These are phyloP conservation scores for Silybum marianum DNA, from an alignment of 129 eudicot species.

Conservation along the genomic window DNA sequence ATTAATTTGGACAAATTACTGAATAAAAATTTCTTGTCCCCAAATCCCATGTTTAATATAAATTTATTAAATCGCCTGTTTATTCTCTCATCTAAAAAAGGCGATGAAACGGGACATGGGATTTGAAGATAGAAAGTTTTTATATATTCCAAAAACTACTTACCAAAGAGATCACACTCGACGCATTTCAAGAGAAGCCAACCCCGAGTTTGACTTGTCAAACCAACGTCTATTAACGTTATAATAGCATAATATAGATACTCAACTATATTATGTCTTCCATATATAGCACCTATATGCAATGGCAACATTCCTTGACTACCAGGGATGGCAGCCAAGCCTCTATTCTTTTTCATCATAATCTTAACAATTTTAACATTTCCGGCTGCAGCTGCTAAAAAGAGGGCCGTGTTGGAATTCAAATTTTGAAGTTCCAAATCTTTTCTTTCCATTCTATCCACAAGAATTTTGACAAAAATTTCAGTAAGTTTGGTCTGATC, in stretches of 20 bases:
- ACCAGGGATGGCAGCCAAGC: constrained; percentile 18
- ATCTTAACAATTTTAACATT: constrained; percentile 5
- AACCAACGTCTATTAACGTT: background rate
- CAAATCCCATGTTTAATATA: too few species aligned
- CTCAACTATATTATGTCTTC: constrained; percentile 20
- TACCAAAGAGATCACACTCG: constrained; percentile 37
- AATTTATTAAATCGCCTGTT: too few species aligned
- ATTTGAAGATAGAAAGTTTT: background rate
- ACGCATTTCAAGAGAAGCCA: constrained; percentile 23
- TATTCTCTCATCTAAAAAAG: too few species aligned
- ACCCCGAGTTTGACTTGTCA: constrained; percentile 17
- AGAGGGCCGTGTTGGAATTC: constrained; percentile 34
- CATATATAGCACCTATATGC: constrained; percentile 29
- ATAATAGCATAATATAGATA: constrained; percentile 18
- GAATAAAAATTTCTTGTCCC: too few species aligned
- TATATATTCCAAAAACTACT: background rate
- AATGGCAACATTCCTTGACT: constrained; percentile 26
- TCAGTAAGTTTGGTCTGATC: background rate
- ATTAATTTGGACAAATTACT: too few species aligned
- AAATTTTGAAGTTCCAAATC: constrained; percentile 32
- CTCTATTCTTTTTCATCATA: constrained; percentile 26
- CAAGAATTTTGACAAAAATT: constrained; percentile 29
- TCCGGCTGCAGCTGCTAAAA: constrained; percentile 42
- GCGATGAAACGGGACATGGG: background rate
- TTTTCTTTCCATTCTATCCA: constrained; percentile 12